These are phyloP conservation scores for Cydonia oblonga DNA, from an alignment of 331 rosid species.

Conservation along the genomic window DNA sequence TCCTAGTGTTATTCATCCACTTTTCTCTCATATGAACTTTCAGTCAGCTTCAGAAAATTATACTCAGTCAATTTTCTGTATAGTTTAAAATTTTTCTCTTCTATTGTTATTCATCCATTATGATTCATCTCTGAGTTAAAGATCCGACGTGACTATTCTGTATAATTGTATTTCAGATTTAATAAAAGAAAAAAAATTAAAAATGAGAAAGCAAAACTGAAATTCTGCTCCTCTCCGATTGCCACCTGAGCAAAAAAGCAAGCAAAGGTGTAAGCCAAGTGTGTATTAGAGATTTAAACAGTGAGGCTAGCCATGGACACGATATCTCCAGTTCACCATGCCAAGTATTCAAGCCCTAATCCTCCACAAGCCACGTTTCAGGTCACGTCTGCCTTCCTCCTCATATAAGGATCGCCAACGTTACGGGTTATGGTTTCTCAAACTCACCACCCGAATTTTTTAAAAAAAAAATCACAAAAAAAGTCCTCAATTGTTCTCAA, in stretches of 20 bases:
- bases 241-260: conserved; percentile 26
- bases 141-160: not conserved
- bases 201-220: not conserved
- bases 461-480: not conserved
- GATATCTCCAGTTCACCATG: conserved; percentile 31
- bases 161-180: not conserved
- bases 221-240: not conserved
- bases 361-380: conserved; percentile 62
- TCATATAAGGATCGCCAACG: conserved; percentile 20
- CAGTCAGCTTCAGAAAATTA: no score
- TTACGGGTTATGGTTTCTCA: not conserved
- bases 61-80: no score
- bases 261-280: conserved; percentile 44
- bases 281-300: conserved; percentile 41
- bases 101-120: no score
- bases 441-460: not conserved
- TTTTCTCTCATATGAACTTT: no score
- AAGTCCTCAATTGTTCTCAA: not conserved
- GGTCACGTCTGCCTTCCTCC: not conserved
- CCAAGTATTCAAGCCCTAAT: conserved; percentile 41
- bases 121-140: no score
- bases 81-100: no score
- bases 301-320: conserved; percentile 47
- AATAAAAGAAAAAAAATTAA: not conserved
- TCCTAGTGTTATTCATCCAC: no score